Base-by-base conservation (phyloP, 1,284 basidiomycete species). In the Trametes pubescens region DNA sequence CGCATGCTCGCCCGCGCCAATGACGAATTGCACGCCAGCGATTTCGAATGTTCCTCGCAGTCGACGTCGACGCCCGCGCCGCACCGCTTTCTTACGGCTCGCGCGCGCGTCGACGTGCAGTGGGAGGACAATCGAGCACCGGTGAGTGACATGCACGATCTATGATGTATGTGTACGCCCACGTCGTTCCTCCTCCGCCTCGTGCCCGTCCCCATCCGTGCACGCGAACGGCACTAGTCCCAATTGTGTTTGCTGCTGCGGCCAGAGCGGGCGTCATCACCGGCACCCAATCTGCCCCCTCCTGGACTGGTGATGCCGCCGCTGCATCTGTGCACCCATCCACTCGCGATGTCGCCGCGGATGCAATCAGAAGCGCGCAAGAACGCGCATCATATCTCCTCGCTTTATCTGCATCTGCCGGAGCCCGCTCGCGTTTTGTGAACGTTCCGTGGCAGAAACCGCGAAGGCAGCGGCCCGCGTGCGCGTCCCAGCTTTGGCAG, bases 81-180 rank as follows among this genome's bases (percentile, higher is more conserved):
- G 57, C 59, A 62, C 53, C 56, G 64, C 64, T 62, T 52, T 32
- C 29, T 3, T 55, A 52, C 57, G 40, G 61, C 43, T 55, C 60
- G 48, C 43, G 57, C n/a, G 14, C 34, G 29, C 9, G 24, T 22
- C 21, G 46, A 48, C 29, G 14, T 43, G 24, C 32, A 14, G 24
- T 34, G 24, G 49, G 11, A 32, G 18, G 29, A n/a, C 4, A 13
- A 32, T 6, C 24, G 46, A 32, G n/a, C 22, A 34, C 16, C 43
- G 22, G 46, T 32, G 29, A 32, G 29, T 32, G 29, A 8, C 29
- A 32, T 32, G 29, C 29, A 32, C 29, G 29, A 32, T 32, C 26
- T 46, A 29, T 57, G 47, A 52, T 59, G 29, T 16, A 21, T 43
- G 18, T 35, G 49, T 51, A 35, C 49, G 48, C 48, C 48, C 29